Conservation (phyloP, 331 rosid genomes). For the Rhamnella rubrinervis region DNA sequence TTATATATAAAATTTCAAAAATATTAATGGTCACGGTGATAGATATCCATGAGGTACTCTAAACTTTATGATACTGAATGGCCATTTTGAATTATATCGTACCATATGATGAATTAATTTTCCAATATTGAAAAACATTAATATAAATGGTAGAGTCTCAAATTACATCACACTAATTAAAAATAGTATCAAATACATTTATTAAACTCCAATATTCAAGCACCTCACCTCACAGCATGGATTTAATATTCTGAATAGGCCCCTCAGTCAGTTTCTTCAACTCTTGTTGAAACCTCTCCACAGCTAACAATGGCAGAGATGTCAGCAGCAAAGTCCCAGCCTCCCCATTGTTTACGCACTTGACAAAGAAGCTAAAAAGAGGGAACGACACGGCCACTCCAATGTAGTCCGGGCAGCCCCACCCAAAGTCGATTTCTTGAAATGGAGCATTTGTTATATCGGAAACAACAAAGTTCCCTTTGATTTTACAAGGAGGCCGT, state of each 20-base stretch:
- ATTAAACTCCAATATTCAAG: no score
- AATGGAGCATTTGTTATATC: background rate
- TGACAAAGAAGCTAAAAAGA: conserved; percentile 16
- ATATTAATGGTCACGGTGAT: no score
- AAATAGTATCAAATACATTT: no score
- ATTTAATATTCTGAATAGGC: background rate
- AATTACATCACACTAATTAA: no score
- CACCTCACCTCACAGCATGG: no score
- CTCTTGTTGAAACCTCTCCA: conserved; percentile 20
- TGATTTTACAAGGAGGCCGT: background rate
- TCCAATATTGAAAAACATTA: no score
- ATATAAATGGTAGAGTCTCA: no score
- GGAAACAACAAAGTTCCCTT: background rate
- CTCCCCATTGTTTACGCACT: conserved; percentile 11
- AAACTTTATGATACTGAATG: no score
- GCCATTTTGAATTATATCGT: no score
- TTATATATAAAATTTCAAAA: no score
- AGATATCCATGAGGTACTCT: no score
- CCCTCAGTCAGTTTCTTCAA: background rate
- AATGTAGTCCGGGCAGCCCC: conserved; percentile 2
- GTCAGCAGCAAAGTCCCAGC: conserved; percentile 7
- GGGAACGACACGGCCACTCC: conserved; percentile 26
- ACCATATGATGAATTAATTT: no score
- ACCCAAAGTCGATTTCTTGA: background rate
- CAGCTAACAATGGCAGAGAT: background rate